Evolutionary conservation across 2,329 filamentous ascomycete genomes (phyloP), one percentile per base, ranked within the genome.

Genomic region (Aspergillus sp.): DNA sequence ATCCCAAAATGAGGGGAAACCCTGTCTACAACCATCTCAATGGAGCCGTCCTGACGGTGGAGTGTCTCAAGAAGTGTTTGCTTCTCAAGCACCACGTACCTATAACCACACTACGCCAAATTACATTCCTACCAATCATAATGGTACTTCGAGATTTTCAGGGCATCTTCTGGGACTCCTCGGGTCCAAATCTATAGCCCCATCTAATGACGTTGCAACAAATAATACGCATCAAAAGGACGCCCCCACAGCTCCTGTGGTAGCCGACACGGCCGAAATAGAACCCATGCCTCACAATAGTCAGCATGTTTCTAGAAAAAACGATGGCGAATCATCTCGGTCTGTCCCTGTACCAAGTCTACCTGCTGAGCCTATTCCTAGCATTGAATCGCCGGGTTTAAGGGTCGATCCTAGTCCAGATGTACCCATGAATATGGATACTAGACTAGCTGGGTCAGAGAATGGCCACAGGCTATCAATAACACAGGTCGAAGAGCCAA

Each of bases 21-120:
- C 7, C 11, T 7, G 11, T 11, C 19, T 54, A 37, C 7, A 11
- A 3, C 7, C 13, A 5, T 42, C 47, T 11, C 31, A 36, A 6
- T 31, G 11, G 11, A 26, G 8, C 5, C 6, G 12, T 6, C 6
- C 13, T n/a, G 39, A 40, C 11, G 9, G 30, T 27, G 39, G 39
- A 12, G 7, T 40, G 11, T 48, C 50, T 12, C 52, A 61, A 41
- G 39, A 46, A 28, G 27, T 26, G 26, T 47, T 61, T n/a, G 44
- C 50, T 30, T 59, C 58, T 6, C 60, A 62, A 30, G 19, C 49
- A 12, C 43, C 51, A 27, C 26, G 42, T 13, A 26, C 28, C 26
- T 12, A 54, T 33, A 28, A 9, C 31, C 33, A 28, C 27, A 13
- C 27, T 13, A n/a, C 36, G 10, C 35, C 39, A 4, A 27, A 19